Base-by-base conservation (phyloP, 176 grass and related monocot species). In the Aegilops bicornis region DNA sequence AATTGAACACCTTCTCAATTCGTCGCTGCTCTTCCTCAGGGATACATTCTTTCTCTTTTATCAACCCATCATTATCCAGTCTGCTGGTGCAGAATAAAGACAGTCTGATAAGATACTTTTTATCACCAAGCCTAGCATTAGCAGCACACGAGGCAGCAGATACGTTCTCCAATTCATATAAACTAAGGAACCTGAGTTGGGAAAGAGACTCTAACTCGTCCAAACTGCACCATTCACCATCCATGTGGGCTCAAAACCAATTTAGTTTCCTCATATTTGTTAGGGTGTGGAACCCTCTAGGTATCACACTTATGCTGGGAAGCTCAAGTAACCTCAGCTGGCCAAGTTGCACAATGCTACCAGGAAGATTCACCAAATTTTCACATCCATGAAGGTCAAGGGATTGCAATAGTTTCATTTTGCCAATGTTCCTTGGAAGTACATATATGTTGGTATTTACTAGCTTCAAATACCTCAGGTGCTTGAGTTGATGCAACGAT, bases 381-480 rank as follows among this genome's bases (percentile, higher is more conserved):
- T 8, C 19, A 59, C 56, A 59, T 22, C 56, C 56, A 22, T 22
- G 7, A 22, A 59, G 2, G 7, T 0, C 0, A 64, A 87, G 66
- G n/a, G 63, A 56, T 22, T 77, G 77, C 29, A 91, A 36, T 47
- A 85, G 63, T 77, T 47, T 91, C 47, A 88, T 42, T 25, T 36
- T 69, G 0, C 24, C 63, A 19, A 91, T 69, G 14, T 29, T 54
- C 25, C 64, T 22, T 8, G 77, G 85, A 0, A 91, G 48, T 39
- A 5, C 52, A 9, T 69, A 69, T 64, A 52, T 81, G 13, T 66
- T 22, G 7, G 58, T 67, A 2, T 3, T 0, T 29, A 29, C 7
- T 45, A 87, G 13, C 6, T 24, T 27, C 5, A 88, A 59, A 24
- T 84, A 86, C n/a, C 85, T 87, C 27, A 91, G 43, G 50, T 91